Base-by-base conservation (phyloP, 192 early-diverging fungal species). In the Oehlia diaphana region DNA sequence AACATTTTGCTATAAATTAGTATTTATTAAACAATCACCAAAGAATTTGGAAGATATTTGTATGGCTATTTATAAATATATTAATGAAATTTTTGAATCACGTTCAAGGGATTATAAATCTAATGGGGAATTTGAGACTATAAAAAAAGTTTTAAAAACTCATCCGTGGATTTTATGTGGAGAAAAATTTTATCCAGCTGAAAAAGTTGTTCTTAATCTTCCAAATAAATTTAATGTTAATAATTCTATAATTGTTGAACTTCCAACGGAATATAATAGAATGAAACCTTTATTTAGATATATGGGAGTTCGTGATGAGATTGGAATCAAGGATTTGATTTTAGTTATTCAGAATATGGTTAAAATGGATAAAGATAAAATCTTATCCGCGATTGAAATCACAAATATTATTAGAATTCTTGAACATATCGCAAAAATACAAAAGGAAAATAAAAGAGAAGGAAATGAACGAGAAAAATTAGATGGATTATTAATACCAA, bases 381-480 rank as follows among this genome's bases (percentile, higher is more conserved):
- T 9, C 2, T 9, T 70, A 3, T n/a, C 21, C 6, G 3, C 6
- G 10, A 31, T 26, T 10, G 35, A 70, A n/a, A 70, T 70, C 9
- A 6, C 1, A 9, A 21, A 44, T 16, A 42, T 70, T n/a, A 44
- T 70, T 70, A 21, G 1, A 42, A n/a, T 44, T 44, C 33, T 70
- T 42, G 68, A 70, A 39, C 68, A 70, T 23, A 70, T 70, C 5
- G 6, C 68, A 42, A 70, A 70, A 39, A 70, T 44, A 70, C 31
- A n/a, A 9, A n/a, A 21, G 9, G 19, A 33, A 16, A 8, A 21
- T 67, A 67, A 21, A 7, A 58, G 53, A 7, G 53, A 33, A 16
- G 26, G 33, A 33, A 67, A 47, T n/a, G 7, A 66, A 14, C 2
- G 1, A 9, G 21, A 42, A 70, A 6, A 8, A 2, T 70, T 70